phyloP scores from a whole-genome alignment of 2,329 filamentous ascomycete genomes.

The Xylariaceae sp. region DNA sequence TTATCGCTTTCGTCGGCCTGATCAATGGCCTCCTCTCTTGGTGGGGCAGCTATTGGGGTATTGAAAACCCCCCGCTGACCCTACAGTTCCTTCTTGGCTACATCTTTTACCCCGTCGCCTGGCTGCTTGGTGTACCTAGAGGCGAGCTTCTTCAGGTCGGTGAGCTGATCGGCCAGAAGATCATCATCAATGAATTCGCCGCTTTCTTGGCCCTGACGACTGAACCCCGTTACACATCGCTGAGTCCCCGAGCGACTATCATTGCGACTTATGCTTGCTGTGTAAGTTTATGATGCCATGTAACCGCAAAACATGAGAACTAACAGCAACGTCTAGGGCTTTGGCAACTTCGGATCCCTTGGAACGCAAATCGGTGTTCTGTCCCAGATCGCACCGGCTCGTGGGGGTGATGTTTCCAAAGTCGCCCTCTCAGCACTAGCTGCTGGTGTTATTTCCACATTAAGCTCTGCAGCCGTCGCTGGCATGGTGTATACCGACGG shows the following conservation, averaged over 20 bases:
- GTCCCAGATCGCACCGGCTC: conserved; percentile 70
- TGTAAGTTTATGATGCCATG: conserved; percentile 33
- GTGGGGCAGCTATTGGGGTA: conserved; percentile 68
- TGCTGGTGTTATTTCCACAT: conserved; percentile 72
- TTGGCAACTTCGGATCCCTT: conserved; percentile 82
- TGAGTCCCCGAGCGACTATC: conserved; percentile 68
- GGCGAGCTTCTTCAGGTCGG: conserved; percentile 67
- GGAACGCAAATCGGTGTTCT: conserved; percentile 89
- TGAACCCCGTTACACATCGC: conserved; percentile 47
- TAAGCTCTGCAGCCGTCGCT: conserved; percentile 74
- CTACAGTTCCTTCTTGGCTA: conserved; percentile 67
- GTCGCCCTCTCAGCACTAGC: conserved; percentile 74
- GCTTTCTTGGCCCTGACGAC: conserved; percentile 59
- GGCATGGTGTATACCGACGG: conserved; percentile 55
- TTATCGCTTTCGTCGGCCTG: conserved; percentile 65
- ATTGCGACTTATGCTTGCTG: conserved; percentile 86
- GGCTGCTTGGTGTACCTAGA: conserved; percentile 64
- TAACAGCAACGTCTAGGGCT: conserved; percentile 43
- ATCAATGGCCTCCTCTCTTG: conserved; percentile 66
- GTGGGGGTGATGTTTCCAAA: conserved; percentile 69
- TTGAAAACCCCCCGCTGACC: conserved; percentile 61
- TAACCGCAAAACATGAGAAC: background rate
- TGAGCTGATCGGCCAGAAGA: conserved; percentile 77
- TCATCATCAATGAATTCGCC: conserved; percentile 81
- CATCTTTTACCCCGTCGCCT: conserved; percentile 66